A percentile compares a stretch with the other conserved stretches of the same genome.
phyloP scores from a whole-genome alignment of 2,329 filamentous ascomycete species.

The Diplodia scrobiculata region DNA sequence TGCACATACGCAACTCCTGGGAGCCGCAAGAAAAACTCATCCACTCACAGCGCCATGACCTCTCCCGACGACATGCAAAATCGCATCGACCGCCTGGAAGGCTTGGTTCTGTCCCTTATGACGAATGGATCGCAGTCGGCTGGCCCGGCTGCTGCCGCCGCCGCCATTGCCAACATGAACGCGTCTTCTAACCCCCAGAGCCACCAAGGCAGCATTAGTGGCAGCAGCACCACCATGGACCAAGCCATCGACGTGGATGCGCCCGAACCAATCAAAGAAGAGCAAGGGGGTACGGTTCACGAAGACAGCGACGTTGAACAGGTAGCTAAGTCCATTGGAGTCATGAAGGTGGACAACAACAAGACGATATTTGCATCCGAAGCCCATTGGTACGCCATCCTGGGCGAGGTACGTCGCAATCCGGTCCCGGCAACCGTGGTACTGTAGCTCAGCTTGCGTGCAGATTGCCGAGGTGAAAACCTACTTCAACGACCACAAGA shows the following conservation, averaged over 20 bases:
- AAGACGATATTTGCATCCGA: slow-evolving; percentile 54
- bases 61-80: slow-evolving; percentile 97
- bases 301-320: slow-evolving; percentile 65
- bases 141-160: slow-evolving; percentile 61
- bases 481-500: slow-evolving; percentile 83
- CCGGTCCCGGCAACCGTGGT: neutral
- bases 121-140: slow-evolving; percentile 73
- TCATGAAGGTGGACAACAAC: slow-evolving; percentile 57
- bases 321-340: slow-evolving; percentile 54
- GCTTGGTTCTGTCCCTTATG: slow-evolving; percentile 89
- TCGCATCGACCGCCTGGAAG: slow-evolving; percentile 91
- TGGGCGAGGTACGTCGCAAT: slow-evolving; percentile 51
- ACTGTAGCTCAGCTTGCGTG: slow-evolving; percentile 29
- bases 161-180: slow-evolving; percentile 52
- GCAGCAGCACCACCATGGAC: slow-evolving; percentile 42
- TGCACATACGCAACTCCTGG: slow-evolving; percentile 77
- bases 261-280: slow-evolving; percentile 58
- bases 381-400: slow-evolving; percentile 57
- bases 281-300: slow-evolving; percentile 48
- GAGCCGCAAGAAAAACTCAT: slow-evolving; percentile 69
- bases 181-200: slow-evolving; percentile 37
- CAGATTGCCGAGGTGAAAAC: slow-evolving; percentile 89
- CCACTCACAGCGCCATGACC: slow-evolving; percentile 59
- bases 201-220: slow-evolving; percentile 43
- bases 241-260: slow-evolving; percentile 57